phyloP scores from a whole-genome alignment of 2,329 filamentous ascomycete species.

The Venturia asperata region DNA sequence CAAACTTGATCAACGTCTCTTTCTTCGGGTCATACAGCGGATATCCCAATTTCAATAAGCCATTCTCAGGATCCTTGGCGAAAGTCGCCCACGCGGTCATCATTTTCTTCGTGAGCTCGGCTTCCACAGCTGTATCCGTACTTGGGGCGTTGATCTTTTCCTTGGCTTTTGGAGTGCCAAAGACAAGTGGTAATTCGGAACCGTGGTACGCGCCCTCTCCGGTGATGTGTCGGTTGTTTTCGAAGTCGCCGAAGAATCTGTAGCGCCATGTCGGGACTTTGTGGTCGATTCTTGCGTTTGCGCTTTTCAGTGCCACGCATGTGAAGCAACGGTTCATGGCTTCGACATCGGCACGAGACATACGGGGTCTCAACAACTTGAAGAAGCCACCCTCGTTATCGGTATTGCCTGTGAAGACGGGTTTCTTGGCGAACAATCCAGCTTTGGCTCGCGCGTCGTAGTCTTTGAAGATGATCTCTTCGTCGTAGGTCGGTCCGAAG shows the following conservation, averaged over 20 bases:
- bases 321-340: slow-evolving; percentile 11
- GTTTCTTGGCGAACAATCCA: slow-evolving; percentile 13
- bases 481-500: slow-evolving; percentile 17
- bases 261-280: slow-evolving; percentile 17
- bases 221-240: neutral
- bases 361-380: slow-evolving; percentile 6
- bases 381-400: slow-evolving; percentile 16
- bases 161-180: slow-evolving; percentile 16
- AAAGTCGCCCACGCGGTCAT: slow-evolving; percentile 18
- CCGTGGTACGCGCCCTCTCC: slow-evolving; percentile 18
- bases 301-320: slow-evolving; percentile 15
- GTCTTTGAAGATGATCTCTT: slow-evolving; percentile 16
- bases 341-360: neutral
- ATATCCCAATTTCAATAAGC: slow-evolving; percentile 15
- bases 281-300: slow-evolving; percentile 5
- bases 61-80: slow-evolving; percentile 20
- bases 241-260: slow-evolving; percentile 15
- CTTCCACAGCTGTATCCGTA: neutral
- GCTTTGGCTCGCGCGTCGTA: slow-evolving; percentile 15
- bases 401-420: slow-evolving; percentile 5
- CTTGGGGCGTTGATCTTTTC: slow-evolving; percentile 8
- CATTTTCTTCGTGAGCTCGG: slow-evolving; percentile 4
- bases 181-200: slow-evolving; percentile 16
- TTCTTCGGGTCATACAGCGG: slow-evolving; percentile 17
- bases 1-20: slow-evolving; percentile 16